A percentile compares a stretch with the other conserved stretches of the same genome.
Conservation (phyloP, 2,329 filamentous ascomycete genomes). For the Curvularia spicifera region DNA sequence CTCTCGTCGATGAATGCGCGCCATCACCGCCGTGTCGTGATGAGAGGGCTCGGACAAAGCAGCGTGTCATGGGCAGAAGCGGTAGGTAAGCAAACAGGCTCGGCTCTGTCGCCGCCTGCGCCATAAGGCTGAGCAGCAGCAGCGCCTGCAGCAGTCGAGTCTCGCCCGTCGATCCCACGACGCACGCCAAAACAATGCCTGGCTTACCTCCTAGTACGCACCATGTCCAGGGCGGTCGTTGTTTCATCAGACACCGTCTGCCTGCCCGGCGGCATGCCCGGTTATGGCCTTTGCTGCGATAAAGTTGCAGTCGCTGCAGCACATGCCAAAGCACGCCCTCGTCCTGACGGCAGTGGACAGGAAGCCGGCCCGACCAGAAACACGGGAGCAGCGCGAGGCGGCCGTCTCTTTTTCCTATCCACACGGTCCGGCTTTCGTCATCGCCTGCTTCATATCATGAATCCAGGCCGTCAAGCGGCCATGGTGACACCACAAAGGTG, state of each 20-base stretch:
- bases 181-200: constrained; percentile 22
- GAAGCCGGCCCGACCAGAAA: constrained; percentile 39
- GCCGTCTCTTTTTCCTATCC: neutral
- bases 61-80: neutral
- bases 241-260: constrained; percentile 31
- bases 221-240: constrained; percentile 17
- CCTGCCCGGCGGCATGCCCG: constrained; percentile 9
- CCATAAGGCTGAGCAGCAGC: constrained; percentile 42
- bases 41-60: too few species aligned
- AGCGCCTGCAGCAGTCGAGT: constrained; percentile 26
- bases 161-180: constrained; percentile 25
- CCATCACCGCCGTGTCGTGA: neutral
- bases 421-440: neutral
- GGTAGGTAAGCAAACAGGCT: constrained; percentile 12
- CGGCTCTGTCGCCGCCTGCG: constrained; percentile 23
- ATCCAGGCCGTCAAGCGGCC: neutral
- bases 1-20: too few species aligned
- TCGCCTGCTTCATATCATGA: neutral
- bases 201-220: neutral
- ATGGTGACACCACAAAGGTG: neutral
- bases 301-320: constrained; percentile 15
- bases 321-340: constrained; percentile 31
- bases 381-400: constrained; percentile 4
- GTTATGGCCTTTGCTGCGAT: constrained; percentile 18
- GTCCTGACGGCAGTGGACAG: constrained; percentile 23